phyloP scores from a whole-genome alignment of 1,284 basidiomycete genomes.

The Lignosus rhinocerotis region DNA sequence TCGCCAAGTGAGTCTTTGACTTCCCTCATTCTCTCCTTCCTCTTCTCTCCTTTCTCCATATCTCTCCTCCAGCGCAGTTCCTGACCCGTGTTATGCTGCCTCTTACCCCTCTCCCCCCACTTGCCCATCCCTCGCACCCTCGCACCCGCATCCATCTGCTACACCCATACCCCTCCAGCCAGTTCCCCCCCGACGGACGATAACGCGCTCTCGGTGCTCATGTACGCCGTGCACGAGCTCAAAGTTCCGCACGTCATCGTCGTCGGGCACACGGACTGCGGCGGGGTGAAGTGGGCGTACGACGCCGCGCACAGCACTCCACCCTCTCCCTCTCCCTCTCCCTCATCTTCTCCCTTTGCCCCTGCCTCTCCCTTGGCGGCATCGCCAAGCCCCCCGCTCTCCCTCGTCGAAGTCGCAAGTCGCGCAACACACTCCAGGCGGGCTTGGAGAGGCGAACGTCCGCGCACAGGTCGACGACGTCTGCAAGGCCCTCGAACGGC shows the following conservation, averaged over 20 bases:
- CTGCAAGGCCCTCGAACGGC: conserved; percentile 57
- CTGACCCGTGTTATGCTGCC: too few species aligned
- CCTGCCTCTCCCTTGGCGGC: conserved; percentile 34
- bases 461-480: conserved; percentile 72
- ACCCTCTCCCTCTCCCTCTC: conserved; percentile 40
- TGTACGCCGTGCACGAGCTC: conserved; percentile 77
- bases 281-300: conserved; percentile 70
- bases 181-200: conserved; percentile 81
- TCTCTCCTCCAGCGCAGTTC: conserved; percentile 27
- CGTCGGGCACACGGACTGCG: conserved; percentile 81
- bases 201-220: conserved; percentile 75
- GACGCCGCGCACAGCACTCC: conserved; percentile 36
- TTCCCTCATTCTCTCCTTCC: neutral
- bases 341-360: conserved; percentile 35
- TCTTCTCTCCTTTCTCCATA: neutral
- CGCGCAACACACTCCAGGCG: conserved; percentile 42
- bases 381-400: neutral
- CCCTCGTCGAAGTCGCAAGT: conserved; percentile 60
- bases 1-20: conserved; percentile 48
- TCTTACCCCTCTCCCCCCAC: neutral
- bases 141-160: neutral
- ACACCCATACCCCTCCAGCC: conserved; percentile 42
- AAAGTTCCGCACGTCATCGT: conserved; percentile 84
- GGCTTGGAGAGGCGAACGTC: conserved; percentile 73
- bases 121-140: neutral